Conservation (phyloP, 2,329 filamentous ascomycete genomes). For the Trichophyton benhamiae region DNA sequence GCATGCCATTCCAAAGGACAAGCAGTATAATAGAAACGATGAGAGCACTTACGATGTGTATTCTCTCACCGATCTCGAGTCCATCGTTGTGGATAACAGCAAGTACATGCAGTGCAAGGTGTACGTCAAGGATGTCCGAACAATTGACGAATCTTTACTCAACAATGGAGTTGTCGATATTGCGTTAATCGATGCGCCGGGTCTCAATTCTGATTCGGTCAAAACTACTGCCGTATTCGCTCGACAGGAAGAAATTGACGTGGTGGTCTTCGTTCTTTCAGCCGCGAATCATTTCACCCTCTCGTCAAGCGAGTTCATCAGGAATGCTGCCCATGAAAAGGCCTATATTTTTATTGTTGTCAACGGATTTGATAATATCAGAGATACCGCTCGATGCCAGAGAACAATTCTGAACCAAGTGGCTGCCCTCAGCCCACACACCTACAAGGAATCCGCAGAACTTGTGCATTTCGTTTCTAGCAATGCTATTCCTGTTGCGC, state of each 20-base stretch:
- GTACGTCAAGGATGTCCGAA: constrained; percentile 80
- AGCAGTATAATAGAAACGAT: constrained; percentile 72
- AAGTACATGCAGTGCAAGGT: constrained; percentile 92
- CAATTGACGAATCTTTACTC: constrained; percentile 82
- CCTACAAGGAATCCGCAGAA: constrained; percentile 82
- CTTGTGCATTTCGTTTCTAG: constrained; percentile 97
- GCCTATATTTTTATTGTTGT: constrained; percentile 99
- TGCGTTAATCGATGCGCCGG: constrained; percentile 89
- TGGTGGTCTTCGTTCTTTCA: constrained; percentile 95
- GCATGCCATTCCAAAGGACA: constrained; percentile 78
- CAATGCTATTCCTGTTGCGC: constrained; percentile 72
- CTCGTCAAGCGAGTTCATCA: constrained; percentile 95
- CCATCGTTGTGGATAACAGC: constrained; percentile 78
- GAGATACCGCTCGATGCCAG: constrained; percentile 80
- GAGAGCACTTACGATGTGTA: constrained; percentile 92
- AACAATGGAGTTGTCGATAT: constrained; percentile 98
- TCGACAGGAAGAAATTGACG: constrained; percentile 94
- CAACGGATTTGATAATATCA: constrained; percentile 89
- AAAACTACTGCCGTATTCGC: constrained; percentile 97
- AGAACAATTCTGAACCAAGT: constrained; percentile 91
- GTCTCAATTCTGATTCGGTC: constrained; percentile 87
- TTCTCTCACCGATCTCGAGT: constrained; percentile 62
- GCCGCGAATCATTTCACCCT: constrained; percentile 96
- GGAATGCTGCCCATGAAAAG: constrained; percentile 89
- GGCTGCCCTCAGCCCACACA: constrained; percentile 72